Evolutionary conservation across 768 basidiomycete species (phyloP).

Genomic region (Lyophyllum shimeji): DNA sequence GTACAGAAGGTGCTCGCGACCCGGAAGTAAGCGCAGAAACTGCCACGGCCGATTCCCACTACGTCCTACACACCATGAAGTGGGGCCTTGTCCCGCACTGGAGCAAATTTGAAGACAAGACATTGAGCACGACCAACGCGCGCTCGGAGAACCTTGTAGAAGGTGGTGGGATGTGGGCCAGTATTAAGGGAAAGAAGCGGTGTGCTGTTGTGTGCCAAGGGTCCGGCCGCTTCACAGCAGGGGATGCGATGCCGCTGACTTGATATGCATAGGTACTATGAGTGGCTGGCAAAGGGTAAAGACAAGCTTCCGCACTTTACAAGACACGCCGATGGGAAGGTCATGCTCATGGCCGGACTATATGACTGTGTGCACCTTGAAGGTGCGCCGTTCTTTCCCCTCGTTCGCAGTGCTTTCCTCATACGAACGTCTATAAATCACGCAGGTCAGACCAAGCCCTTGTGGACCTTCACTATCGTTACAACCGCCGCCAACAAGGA

Average conservation of each 20-base stretch:
- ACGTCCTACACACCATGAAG: slow-evolving; percentile 78
- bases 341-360: slow-evolving; percentile 88
- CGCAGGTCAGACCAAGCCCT: slow-evolving; percentile 50
- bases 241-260: too few relatives aligned
- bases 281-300: slow-evolving; percentile 88
- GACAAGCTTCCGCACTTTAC: slow-evolving; percentile 81
- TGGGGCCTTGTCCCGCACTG: slow-evolving; percentile 92
- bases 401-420: background rate
- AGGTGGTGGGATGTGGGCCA: slow-evolving; percentile 82
- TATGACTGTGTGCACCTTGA: slow-evolving; percentile 75
- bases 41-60: slow-evolving; percentile 12
- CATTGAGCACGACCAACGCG: slow-evolving; percentile 87
- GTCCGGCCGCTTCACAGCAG: slow-evolving; percentile 15
- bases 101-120: slow-evolving; percentile 70
- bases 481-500: slow-evolving; percentile 75
- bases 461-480: slow-evolving; percentile 88
- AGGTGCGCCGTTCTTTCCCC: slow-evolving; percentile 35
- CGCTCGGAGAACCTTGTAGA: slow-evolving; percentile 78
- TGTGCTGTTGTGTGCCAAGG: slow-evolving; percentile 86
- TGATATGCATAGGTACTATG: slow-evolving; percentile 70
- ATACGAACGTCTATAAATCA: background rate
- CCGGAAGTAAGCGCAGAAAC: background rate
- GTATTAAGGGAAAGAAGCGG: slow-evolving; percentile 76
- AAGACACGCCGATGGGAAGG: slow-evolving; percentile 56
- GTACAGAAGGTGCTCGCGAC: background rate